Base-by-base conservation (phyloP, 73 alveolate genomes). In the Tetrahymena elliotti region DNA sequence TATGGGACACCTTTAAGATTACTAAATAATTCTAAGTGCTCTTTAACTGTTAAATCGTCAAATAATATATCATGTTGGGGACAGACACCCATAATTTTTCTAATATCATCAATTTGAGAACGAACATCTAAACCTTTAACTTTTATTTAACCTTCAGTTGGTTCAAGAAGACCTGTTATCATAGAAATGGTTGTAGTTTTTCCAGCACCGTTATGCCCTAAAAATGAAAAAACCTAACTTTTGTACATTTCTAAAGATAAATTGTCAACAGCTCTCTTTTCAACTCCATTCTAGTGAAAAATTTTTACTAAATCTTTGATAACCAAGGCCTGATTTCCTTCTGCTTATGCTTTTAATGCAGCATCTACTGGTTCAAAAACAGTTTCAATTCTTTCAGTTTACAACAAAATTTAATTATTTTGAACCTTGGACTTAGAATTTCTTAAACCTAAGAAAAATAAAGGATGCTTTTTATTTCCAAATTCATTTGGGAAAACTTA, bases 141-240 rank as follows among this genome's bases (percentile, higher is more conserved):
- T 33, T 93, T 93, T 11, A 97, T 97, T 54, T 83, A 39, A 16
- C 99, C 99, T 40, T 93, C 24, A 16, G 97, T 95, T 18, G 98
- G 93, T 15, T 95, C 41, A 37, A 96, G 33, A 36, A 98, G 93
- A 4, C 99, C 99, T 8, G 99, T 97, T 12, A 98, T 93, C 98
- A 98, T 98, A 27, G 98, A 95, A 93, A 99, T 98, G 33, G 99
- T 98, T 6, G 99, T 98, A 8, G 99, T 98, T 96, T 99, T 99
- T 35, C 99, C 99, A 35, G 99, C 99, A 1, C 99, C 99, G 93
- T 99, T 99, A 95, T 99, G 99, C 33, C 99, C 99, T 35, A 99
- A 97, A 84, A 99, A 96, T 9, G 99, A 99, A 95, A 99, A 97
- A 5, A 99, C 99, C 95, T 99, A 97, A 34, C 99, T 98, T 33